Evolutionary conservation across 2,329 filamentous ascomycete genomes (phyloP), one percentile per base, ranked within the genome.

Genomic region (Diaporthe vexans): DNA sequence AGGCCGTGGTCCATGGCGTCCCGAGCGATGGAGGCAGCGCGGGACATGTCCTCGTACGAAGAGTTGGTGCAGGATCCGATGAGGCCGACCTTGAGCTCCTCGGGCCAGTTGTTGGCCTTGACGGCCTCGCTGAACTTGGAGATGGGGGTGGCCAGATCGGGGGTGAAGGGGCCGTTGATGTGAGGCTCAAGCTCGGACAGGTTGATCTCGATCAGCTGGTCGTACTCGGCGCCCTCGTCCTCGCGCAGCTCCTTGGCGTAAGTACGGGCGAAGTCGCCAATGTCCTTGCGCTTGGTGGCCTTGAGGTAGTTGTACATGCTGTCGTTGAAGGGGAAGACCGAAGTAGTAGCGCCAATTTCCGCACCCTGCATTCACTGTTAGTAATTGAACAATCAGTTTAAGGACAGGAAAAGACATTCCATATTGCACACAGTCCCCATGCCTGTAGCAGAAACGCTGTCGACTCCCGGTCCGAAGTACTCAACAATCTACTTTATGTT

Each of bases 11-110:
- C 88, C 79, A 98, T 91, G 78, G 97, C 97, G 83, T 98, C 95
- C 79, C 92, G 92, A 77, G 94, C 96, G 83, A 98, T 98, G 76
- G 94, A 95, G 76, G 95, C 95, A 78, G 93, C 95, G 78, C 97
- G 94, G 80, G 92, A 94, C 96, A 98, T 98, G 83, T 98, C 97
- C 88, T 93, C 91, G 81, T 92, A 93, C 15, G 90, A 92, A 46
- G 89, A 91, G 91, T 99, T 99, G 81, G 97, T 99, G 94, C 97
- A 99, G 81, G 95, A 98, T 79, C 97, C 97, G 81, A 99, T 98
- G 74, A 99, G 89, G 82, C 96, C 96, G 79, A 97, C 97, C 89
- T 98, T 98, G 81, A 99, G 90, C 83, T 98, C 95, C 85, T 97
- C 93, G 26, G 97, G 97, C 97, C 97, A 99, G 85, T 93, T 91